Conservation (phyloP, 192 early-diverging fungal species). For the Pilaira anomala region DNA sequence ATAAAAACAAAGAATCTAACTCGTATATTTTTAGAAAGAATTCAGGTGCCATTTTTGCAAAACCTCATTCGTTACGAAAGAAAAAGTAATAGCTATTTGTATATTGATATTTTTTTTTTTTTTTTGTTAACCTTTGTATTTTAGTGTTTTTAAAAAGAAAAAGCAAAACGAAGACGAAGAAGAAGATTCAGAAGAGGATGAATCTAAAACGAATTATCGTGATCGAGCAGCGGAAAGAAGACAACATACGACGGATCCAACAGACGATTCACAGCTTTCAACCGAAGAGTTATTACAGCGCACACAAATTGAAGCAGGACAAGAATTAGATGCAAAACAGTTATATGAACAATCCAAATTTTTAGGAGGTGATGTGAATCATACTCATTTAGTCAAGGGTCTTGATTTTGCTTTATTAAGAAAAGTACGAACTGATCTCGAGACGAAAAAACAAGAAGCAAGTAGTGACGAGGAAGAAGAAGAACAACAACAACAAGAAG, state of each 20-base stretch:
- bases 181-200: constrained; percentile 9
- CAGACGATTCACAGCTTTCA: constrained; percentile 67
- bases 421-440: constrained; percentile 61
- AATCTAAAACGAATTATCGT: constrained; percentile 57
- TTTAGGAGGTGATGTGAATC: constrained; percentile 80
- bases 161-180: constrained; percentile 2
- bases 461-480: constrained; percentile 37
- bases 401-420: constrained; percentile 82
- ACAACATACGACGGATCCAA: constrained; percentile 30
- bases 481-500: too few species aligned
- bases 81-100: constrained; percentile 38
- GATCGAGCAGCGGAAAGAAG: constrained; percentile 92
- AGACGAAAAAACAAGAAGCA: constrained; percentile 37
- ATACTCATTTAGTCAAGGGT: constrained; percentile 92
- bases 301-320: constrained; percentile 36
- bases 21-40: constrained; percentile 24
- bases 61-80: constrained; percentile 41
- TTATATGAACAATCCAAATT: constrained; percentile 82
- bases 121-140: constrained; percentile 29
- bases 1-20: not conserved
- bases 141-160: constrained; percentile 23
- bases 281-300: constrained; percentile 57
- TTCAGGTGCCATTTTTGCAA: constrained; percentile 43
- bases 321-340: constrained; percentile 44
- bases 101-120: constrained; percentile 12